phyloP scores from a whole-genome alignment of 345 rosid genomes.

The Brassica juncea region DNA sequence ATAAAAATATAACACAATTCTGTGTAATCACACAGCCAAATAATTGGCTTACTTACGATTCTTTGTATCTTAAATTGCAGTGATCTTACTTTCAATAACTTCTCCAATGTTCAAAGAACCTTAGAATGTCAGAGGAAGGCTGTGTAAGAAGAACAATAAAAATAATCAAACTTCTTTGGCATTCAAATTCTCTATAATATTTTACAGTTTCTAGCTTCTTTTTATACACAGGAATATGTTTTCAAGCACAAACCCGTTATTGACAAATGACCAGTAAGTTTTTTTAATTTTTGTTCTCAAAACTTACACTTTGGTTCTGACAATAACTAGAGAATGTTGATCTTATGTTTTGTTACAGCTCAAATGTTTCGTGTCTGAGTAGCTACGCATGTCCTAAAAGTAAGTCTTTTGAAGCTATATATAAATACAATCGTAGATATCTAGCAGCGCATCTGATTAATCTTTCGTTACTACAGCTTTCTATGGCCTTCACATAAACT shows the following conservation, averaged over 20 bases:
- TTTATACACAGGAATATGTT: slow-evolving; percentile 44
- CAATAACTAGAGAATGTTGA: slow-evolving; percentile 5
- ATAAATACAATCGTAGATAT: background rate
- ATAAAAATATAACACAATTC: background rate
- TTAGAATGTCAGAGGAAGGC: slow-evolving; percentile 38
- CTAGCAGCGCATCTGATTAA: background rate
- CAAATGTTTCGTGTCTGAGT: slow-evolving; percentile 18
- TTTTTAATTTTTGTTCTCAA: background rate
- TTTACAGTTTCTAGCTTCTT: slow-evolving; percentile 10
- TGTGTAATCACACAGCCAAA: background rate
- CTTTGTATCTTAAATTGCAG: slow-evolving; percentile 41
- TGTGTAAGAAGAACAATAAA: slow-evolving; percentile 41
- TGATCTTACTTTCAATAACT: slow-evolving; percentile 72
- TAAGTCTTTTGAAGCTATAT: slow-evolving; percentile 33
- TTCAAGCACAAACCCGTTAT: slow-evolving; percentile 58
- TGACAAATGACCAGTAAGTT: slow-evolving; percentile 45
- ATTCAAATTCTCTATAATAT: slow-evolving; percentile 2
- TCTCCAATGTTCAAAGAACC: slow-evolving; percentile 38
- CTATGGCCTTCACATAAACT: slow-evolving; percentile 54
- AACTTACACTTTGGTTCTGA: background rate
- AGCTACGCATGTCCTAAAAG: slow-evolving; percentile 14
- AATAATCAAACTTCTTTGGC: background rate
- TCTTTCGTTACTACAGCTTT: slow-evolving; percentile 33
- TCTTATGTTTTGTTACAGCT: slow-evolving; percentile 15
- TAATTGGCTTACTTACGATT: slow-evolving; percentile 5